Evolutionary conservation across 352 stramenopile species (phyloP), one percentile per base, ranked within the genome.

Genomic region (Pythium vanterpoolii): DNA sequence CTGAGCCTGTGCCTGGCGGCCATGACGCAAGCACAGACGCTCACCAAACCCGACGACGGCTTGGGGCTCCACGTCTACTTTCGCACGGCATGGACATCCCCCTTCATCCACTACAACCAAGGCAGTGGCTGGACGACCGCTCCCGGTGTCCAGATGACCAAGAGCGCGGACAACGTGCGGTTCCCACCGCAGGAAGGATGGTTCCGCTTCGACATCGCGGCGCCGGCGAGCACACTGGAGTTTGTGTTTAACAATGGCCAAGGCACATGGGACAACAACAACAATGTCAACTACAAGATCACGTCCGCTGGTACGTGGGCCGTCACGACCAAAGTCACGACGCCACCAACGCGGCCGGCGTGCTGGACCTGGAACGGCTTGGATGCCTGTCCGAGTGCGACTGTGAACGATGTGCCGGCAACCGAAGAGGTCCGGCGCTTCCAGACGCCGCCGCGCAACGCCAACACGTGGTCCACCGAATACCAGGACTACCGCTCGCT

Each of bases 21-120:
- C 13, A 14, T 60, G 14, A 33, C 45, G 6, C 60, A 70, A 23
- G 68, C 65, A 0, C 73, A 85, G 49, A 79, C 71, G 10, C 60
- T 81, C 11, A 51, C 71, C 43, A 73, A 71, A 52, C 13, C 52
- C 1, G 62, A 60, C 23, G 72, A 82, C 23, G 72, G 75, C 44
- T 73, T 61, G 0, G 74, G 74, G 3, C 44, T 81, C 30, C 68
- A 81, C 54, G 43, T 87, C 28, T 81, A 72, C 71, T 84, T 72
- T 48, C 74, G 71, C 11, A 73, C 74, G 3, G 66, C 59, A 4
- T 87, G 77, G 77, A 66, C 74, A 6, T 23, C 64, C 0, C 66
- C 77, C 14, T 63, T 73, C 66, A 81, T 84, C 39, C 66, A 86
- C 60, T 86, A 79, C 70, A 79, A 69, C 39, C 24, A 60, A 1